Evolutionary conservation across 768 basidiomycete genomes (phyloP), one percentile per base, ranked within the genome.

Genomic region (Phaffia australis): DNA sequence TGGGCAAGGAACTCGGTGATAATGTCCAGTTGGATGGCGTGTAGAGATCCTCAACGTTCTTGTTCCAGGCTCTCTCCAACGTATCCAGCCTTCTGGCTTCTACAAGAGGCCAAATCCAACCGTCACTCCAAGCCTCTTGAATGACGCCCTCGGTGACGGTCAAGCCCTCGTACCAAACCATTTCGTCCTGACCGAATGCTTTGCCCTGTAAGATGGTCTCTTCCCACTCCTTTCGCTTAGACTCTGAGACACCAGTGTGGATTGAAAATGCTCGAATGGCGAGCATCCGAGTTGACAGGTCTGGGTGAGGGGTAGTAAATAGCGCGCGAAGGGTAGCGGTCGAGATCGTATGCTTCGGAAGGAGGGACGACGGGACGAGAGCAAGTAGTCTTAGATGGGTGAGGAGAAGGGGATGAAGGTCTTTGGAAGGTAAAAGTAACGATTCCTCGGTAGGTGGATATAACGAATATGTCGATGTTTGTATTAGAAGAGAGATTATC

Each of bases 91-190:
- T 80, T 67, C 82, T 77, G 18, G 80, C 75, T 73, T 95, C 93
- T 32, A 87, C 65, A 3, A 84, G 75, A 3, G 88, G 87, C 70
- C 94, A 74, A 30, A 93, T 77, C 91, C 90, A 94, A 15, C 86
- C 88, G 75, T 94, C 89, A 30, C 84, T 76, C 54, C 71, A 61
- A 16, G 46, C 51, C 27, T 63, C 75, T 70, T 27, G 77, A 75
- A 73, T 27, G 58, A 69, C 64, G 32, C n/a, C 56, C 15, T 55
- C 19, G 35, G 59, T 47, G 35, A 42, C 35, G 35, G 35, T 11
- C 35, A 11, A 42, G 3, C 64, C 64, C 29, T 69, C 68, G 32
- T 46, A 54, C 64, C 62, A 67, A 18, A 76, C 78, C 67, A 85
- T 88, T 60, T 92, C 87, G 1, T 80, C 79, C 14, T 78, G 79